phyloP scores from a whole-genome alignment of 2,329 filamentous ascomycete species.

The Paecilomyces formosus region DNA sequence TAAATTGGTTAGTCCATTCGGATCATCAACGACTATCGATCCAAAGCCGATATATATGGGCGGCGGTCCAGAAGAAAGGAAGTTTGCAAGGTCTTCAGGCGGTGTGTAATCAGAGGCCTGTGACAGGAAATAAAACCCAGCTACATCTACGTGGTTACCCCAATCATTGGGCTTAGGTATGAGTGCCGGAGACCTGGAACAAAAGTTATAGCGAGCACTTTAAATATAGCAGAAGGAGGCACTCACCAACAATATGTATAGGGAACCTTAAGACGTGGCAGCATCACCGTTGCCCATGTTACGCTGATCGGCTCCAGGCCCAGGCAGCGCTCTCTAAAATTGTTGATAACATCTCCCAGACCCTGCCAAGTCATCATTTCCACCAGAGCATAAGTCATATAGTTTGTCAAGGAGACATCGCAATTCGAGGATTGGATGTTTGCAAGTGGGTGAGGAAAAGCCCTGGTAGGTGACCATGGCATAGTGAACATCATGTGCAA shows the following conservation, averaged over 20 bases:
- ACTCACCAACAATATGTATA: constrained; percentile 80
- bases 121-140: constrained; percentile 70
- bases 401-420: constrained; percentile 71
- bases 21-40: constrained; percentile 73
- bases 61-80: constrained; percentile 60
- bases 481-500: constrained; percentile 90
- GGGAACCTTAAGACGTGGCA: constrained; percentile 68
- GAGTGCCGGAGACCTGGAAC: constrained; percentile 57
- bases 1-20: constrained; percentile 59
- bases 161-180: constrained; percentile 76
- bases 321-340: constrained; percentile 67
- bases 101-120: constrained; percentile 60
- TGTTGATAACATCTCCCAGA: constrained; percentile 82
- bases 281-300: constrained; percentile 74
- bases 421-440: constrained; percentile 72
- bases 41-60: constrained; percentile 80
- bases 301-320: constrained; percentile 70
- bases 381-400: constrained; percentile 73
- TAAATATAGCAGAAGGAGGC: background rate
- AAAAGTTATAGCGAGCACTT: background rate
- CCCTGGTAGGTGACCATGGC: constrained; percentile 81
- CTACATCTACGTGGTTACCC: constrained; percentile 62
- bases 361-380: constrained; percentile 94
- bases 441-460: constrained; percentile 79
- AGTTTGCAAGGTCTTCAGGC: constrained; percentile 55